phyloP scores from a whole-genome alignment of 1,139 yeast genomes.

The Protomyces pachydermus region DNA sequence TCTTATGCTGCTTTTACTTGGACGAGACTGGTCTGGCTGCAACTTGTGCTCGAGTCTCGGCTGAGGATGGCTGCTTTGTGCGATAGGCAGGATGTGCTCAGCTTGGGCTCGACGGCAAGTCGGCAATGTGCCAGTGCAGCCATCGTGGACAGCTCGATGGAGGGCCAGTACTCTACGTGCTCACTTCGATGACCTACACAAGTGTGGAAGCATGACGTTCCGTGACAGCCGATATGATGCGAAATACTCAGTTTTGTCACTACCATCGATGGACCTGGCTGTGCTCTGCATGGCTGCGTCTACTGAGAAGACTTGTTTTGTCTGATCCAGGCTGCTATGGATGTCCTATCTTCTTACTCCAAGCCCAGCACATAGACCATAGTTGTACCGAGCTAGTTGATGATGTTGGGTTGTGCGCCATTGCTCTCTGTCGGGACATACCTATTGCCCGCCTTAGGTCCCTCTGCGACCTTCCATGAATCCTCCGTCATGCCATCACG shows the following conservation, averaged over 20 bases:
- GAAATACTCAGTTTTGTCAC: background rate
- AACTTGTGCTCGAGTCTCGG: no score
- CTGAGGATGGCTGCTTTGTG: no score
- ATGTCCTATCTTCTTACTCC: background rate
- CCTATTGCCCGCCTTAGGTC: conserved; percentile 9
- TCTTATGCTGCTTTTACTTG: no score
- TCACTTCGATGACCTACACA: no score
- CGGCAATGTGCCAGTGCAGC: no score
- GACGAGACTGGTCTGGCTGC: no score
- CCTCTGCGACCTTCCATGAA: background rate
- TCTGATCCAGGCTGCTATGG: background rate
- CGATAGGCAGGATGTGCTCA: no score
- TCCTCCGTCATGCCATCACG: background rate
- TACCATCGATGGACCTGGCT: background rate
- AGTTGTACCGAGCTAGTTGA: background rate
- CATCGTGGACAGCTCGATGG: no score
- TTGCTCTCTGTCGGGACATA: conserved; percentile 22
- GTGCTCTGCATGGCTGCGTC: background rate
- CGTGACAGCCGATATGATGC: background rate
- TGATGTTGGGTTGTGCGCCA: conserved; percentile 22
- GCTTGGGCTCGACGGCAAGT: no score
- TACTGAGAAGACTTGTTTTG: background rate
- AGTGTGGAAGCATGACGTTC: no score
- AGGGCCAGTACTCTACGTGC: no score
- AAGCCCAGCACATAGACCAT: background rate